Base-by-base conservation (phyloP, 495 filamentous ascomycete species). In the Penicillium antarcticum region DNA sequence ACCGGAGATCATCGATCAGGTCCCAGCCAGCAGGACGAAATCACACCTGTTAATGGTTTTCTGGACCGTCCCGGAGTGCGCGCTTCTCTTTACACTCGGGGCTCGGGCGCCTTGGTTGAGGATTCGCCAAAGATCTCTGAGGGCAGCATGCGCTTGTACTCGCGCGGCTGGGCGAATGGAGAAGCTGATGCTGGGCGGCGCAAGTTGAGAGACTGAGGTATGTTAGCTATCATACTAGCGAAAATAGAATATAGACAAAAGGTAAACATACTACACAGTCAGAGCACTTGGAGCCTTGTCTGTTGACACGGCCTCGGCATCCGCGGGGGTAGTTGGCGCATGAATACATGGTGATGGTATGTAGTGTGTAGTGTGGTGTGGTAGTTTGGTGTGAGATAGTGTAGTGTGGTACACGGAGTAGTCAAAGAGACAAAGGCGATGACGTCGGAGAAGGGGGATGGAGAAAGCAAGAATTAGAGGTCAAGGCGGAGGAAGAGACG, bases 271-370 rank as follows among this genome's bases (percentile, higher is more conserved):
- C 75, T 38, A 70, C 64, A 48, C 75, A 78, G 59, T 78, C 75
- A 13, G 62, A 56, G 62, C 75, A 78, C 56, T 75, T 76, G 18
- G 66, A 67, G 32, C 73, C 73, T 45, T 64, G 47, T 35, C 62
- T 61, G 56, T 76, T 77, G 52, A 66, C 70, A 36, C 75, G 75
- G 51, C 75, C 75, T 53, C 75, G 75, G 60, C 75, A 78, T 18
- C 75, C 75, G 32, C 75, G 75, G 45, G 73, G 73, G 45, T 78
- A 76, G 55, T 78, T 78, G 45, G 71, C 68, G 67, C 75, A 78
- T 11, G 75, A 78, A 63, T 69, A 78, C 75, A 78, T 77, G 58
- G 23, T 65, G 59, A 38, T 11, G 36, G 17, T 39, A n/a, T n/a
- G 35, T 46, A 29, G 9, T 23, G 32, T 16, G 42, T 42, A 39